phyloP scores from a whole-genome alignment of 208 protist species.

The Crithidia sp. region DNA sequence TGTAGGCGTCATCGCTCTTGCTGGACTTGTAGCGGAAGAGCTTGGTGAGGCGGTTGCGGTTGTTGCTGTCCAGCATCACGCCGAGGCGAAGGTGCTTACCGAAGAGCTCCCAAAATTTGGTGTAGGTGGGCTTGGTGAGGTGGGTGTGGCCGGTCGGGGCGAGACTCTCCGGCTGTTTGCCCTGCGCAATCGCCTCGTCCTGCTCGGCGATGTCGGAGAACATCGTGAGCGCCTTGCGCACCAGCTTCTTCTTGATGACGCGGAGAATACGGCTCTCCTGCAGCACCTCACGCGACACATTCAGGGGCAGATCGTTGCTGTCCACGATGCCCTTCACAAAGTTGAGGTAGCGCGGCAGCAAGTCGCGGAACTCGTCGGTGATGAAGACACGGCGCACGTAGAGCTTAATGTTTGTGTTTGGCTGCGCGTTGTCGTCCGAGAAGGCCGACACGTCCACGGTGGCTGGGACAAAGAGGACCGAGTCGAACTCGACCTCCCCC shows the following conservation, averaged over 20 bases:
- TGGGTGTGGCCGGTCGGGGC: slow-evolving; percentile 33
- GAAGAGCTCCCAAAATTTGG: slow-evolving; percentile 96
- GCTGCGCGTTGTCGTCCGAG: slow-evolving; percentile 62
- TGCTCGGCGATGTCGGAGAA: slow-evolving; percentile 92
- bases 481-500: slow-evolving; percentile 97
- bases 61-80: slow-evolving; percentile 96
- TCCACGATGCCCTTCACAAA: slow-evolving; percentile 99
- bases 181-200: slow-evolving; percentile 59
- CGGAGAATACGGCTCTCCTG: slow-evolving; percentile 96
- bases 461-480: slow-evolving; percentile 98
- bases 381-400: slow-evolving; percentile 99
- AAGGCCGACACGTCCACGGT: slow-evolving; percentile 91
- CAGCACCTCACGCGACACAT: slow-evolving; percentile 99
- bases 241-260: slow-evolving; percentile 98
- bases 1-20: slow-evolving; percentile 72
- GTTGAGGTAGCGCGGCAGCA: slow-evolving; percentile 94
- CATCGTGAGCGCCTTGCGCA: slow-evolving; percentile 94
- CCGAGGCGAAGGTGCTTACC: slow-evolving; percentile 98
- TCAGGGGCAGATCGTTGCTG: slow-evolving; percentile 99
- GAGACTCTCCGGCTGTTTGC: slow-evolving; percentile 25
- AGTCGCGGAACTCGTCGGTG: slow-evolving; percentile 97
- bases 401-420: slow-evolving; percentile 88
- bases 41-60: slow-evolving; percentile 96
- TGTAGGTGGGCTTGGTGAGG: slow-evolving; percentile 83
- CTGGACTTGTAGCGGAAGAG: slow-evolving; percentile 96